phyloP scores from a whole-genome alignment of 2,329 filamentous ascomycete species.

The Penicillium janthinellum region DNA sequence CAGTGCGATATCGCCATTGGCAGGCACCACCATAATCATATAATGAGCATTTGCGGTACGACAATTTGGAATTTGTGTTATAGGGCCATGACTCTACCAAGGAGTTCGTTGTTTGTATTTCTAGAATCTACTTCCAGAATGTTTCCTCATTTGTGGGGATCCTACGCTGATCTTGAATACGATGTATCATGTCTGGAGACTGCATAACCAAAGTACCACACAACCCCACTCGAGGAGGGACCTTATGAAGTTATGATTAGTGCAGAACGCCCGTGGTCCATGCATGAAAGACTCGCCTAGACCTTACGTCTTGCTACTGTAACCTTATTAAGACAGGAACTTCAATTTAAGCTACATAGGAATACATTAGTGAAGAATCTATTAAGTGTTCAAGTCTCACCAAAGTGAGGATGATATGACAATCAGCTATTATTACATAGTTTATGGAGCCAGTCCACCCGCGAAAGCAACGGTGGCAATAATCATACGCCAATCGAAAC shows the following conservation, averaged over 20 bases:
- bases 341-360: no score
- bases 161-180: not conserved
- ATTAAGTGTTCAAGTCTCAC: not conserved
- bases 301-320: no score
- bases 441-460: not conserved
- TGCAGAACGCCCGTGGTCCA: no score
- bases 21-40: not conserved
- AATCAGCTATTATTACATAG: not conserved
- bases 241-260: no score
- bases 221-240: no score
- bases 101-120: no score
- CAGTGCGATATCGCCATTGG: conserved; percentile 17
- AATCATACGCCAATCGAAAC: not conserved
- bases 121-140: not conserved
- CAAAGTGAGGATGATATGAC: not conserved
- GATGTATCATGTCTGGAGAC: not conserved
- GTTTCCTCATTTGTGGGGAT: not conserved
- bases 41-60: not conserved
- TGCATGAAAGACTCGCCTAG: no score
- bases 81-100: not conserved
- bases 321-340: no score
- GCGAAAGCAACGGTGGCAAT: not conserved
- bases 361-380: not conserved
- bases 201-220: not conserved
- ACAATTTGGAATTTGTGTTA: not conserved